Conservation (phyloP, 345 rosid genomes). For the Populus euphratica region DNA sequence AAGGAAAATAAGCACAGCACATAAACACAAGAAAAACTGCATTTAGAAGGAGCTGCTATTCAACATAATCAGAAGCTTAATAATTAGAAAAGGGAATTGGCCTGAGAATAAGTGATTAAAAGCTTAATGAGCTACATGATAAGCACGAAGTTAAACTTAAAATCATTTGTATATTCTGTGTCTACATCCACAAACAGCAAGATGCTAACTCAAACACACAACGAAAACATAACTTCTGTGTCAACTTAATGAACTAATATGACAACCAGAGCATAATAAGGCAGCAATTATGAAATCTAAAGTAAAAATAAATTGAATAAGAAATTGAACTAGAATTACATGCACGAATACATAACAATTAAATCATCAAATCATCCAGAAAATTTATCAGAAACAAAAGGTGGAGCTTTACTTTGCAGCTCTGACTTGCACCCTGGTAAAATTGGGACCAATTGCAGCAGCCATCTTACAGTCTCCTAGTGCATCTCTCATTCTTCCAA, state of each 20-base stretch:
- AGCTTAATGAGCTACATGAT: not conserved
- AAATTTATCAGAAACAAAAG: conserved; percentile 17
- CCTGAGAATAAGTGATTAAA: not conserved
- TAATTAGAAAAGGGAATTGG: not conserved
- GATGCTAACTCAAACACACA: not conserved
- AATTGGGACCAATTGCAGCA: conserved; percentile 71
- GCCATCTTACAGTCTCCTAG: conserved; percentile 77
- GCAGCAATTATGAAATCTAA: not conserved
- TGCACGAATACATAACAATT: not conserved
- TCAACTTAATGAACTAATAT: not conserved
- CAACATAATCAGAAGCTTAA: not conserved
- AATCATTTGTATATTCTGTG: not conserved
- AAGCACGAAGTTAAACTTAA: not conserved
- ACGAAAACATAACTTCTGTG: not conserved
- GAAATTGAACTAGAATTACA: not conserved
- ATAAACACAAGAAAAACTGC: not conserved
- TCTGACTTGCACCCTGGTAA: conserved; percentile 81
- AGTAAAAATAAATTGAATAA: not conserved
- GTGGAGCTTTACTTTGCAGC: conserved; percentile 71
- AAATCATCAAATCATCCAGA: not conserved
- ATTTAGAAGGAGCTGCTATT: not conserved
- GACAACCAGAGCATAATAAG: not conserved
- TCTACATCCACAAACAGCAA: not conserved
- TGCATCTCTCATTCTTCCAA: conserved; percentile 91
- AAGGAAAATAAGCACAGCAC: conserved; percentile 21